Percentiles rank a stretch among this genome's conserved stretches.
Evolutionary conservation across 208 protist genomes (phyloP).

Genomic region (Trichomonas vaginalis): DNA sequence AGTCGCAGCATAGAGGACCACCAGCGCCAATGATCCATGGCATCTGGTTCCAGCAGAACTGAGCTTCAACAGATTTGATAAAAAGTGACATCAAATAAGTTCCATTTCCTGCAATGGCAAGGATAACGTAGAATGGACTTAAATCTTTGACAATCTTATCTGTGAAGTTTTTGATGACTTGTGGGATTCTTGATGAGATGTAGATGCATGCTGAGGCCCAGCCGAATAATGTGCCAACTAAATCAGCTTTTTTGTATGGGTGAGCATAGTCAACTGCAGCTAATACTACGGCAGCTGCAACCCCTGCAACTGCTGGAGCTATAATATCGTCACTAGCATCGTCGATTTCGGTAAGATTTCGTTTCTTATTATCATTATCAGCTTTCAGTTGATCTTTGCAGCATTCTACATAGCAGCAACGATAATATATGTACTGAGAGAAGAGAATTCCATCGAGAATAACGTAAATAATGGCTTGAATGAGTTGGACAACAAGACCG

Average conservation of each 20-base stretch:
- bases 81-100: neutral
- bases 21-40: neutral
- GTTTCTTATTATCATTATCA: neutral
- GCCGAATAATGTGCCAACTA: neutral
- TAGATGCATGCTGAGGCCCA: neutral
- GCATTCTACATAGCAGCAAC: neutral
- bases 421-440: neutral
- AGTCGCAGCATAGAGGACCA: neutral
- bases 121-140: neutral
- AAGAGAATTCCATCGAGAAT: neutral
- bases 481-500: neutral
- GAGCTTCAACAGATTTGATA: neutral
- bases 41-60: neutral
- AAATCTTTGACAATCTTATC: neutral
- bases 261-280: neutral
- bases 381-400: neutral
- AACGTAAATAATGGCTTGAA: neutral
- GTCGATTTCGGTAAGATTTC: neutral
- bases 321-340: neutral
- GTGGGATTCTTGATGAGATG: neutral
- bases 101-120: neutral
- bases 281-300: neutral
- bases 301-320: neutral
- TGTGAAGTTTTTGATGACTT: neutral
- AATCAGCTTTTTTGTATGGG: neutral